phyloP scores from a whole-genome alignment of 495 filamentous ascomycete species.

The Penicillium argentinense region DNA sequence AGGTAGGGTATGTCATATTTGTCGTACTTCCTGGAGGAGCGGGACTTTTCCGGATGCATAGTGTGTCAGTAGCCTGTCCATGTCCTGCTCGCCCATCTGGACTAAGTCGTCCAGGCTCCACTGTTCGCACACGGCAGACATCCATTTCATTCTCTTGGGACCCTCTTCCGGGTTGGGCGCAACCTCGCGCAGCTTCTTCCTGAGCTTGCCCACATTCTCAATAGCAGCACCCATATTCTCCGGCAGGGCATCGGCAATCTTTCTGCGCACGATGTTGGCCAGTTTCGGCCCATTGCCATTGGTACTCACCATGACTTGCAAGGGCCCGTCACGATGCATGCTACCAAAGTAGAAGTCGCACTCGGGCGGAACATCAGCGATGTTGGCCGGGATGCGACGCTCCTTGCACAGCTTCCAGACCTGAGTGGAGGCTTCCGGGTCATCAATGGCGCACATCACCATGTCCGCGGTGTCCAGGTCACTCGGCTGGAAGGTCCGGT shows the following conservation, averaged over 20 bases:
- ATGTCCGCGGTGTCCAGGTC: conserved; percentile 81
- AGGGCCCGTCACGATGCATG: conserved; percentile 88
- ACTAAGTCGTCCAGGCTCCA: conserved; percentile 87
- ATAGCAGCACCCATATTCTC: conserved; percentile 78
- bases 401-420: conserved; percentile 94
- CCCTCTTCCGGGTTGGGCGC: conserved; percentile 74
- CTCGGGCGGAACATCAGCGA: conserved; percentile 93
- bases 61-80: conserved; percentile 70
- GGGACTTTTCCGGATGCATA: conserved; percentile 57
- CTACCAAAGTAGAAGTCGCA: conserved; percentile 99
- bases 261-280: conserved; percentile 79
- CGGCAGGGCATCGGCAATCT: conserved; percentile 77
- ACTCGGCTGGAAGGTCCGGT: conserved; percentile 76
- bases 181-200: conserved; percentile 74
- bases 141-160: conserved; percentile 92
- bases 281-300: conserved; percentile 95
- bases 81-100: conserved; percentile 79
- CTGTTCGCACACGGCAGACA: conserved; percentile 84
- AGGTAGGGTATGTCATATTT: conserved; percentile 1
- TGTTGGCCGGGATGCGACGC: conserved; percentile 82
- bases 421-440: conserved; percentile 77
- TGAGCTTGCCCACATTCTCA: conserved; percentile 73
- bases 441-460: conserved; percentile 91
- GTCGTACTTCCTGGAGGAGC: conserved; percentile 37
- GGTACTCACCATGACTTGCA: conserved; percentile 98